Conservation (phyloP, 352 stramenopile species). For the Pythium insidiosum region DNA sequence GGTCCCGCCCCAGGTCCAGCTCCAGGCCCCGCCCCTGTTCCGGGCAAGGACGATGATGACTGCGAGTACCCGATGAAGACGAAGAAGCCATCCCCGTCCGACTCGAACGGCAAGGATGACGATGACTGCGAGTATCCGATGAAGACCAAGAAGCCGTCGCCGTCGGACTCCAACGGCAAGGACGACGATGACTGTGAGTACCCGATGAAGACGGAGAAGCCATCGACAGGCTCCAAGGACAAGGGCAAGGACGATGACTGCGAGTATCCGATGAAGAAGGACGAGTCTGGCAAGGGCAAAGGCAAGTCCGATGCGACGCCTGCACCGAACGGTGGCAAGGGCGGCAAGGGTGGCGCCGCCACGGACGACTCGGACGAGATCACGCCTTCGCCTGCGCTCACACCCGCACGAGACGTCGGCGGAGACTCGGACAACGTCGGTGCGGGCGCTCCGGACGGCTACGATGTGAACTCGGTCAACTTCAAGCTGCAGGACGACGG, state of each 20-base stretch:
- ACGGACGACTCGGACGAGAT: background rate
- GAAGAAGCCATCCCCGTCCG: slow-evolving; percentile 7
- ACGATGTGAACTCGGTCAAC: slow-evolving; percentile 22
- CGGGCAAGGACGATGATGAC: slow-evolving; percentile 11
- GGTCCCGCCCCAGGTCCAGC: slow-evolving; percentile 3
- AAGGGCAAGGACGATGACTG: slow-evolving; percentile 11
- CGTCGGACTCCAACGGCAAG: too few relatives aligned
- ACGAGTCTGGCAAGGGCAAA: background rate
- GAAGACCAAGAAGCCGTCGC: background rate
- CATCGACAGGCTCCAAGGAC: slow-evolving; percentile 4
- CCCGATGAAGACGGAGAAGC: slow-evolving; percentile 12
- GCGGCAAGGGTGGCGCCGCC: slow-evolving; percentile 5
- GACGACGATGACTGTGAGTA: slow-evolving; percentile 9
- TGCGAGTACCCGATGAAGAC: slow-evolving; percentile 14
- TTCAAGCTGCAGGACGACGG: slow-evolving; percentile 28
- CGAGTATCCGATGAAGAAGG: slow-evolving; percentile 9
- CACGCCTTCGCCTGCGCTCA: slow-evolving; percentile 6
- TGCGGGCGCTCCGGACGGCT: slow-evolving; percentile 12
- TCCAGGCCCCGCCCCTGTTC: background rate
- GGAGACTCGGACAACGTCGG: background rate
- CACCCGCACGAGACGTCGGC: background rate
- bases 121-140: slow-evolving; percentile 13
- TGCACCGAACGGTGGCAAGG: slow-evolving; percentile 2
- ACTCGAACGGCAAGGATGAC: slow-evolving; percentile 11
- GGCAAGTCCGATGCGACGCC: background rate